Percentiles rank a stretch among this genome's conserved stretches.
phyloP scores from a whole-genome alignment of 2,329 filamentous ascomycete genomes.

The Pseudocercospora macadamiae region DNA sequence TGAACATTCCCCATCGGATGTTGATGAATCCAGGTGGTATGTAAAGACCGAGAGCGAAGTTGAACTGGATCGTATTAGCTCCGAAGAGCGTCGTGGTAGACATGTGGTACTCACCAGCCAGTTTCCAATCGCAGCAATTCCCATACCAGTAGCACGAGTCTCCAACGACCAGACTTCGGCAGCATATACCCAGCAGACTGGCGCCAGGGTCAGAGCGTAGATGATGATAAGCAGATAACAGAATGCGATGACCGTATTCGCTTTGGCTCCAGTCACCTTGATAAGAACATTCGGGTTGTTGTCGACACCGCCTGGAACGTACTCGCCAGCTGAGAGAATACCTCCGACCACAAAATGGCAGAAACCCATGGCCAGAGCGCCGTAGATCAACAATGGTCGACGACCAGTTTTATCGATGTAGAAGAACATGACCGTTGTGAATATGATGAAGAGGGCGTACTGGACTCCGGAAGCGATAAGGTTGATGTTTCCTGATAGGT shows the following conservation, averaged over 20 bases:
- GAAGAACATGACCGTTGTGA: conserved; percentile 45
- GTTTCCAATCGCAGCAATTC: conserved; percentile 58
- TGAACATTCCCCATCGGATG: conserved; percentile 59
- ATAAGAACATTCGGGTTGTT: conserved; percentile 59
- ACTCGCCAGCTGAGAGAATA: conserved; percentile 46
- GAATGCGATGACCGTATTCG: conserved; percentile 67
- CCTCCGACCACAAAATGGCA: conserved; percentile 81
- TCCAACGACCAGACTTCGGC: conserved; percentile 66
- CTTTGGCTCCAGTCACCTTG: conserved; percentile 54
- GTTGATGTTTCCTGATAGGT: conserved; percentile 56
- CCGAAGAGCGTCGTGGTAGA: neutral
- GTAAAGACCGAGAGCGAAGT: conserved; percentile 63
- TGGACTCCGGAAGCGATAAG: conserved; percentile 45
- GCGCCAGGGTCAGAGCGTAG: conserved; percentile 66
- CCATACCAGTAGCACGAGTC: conserved; percentile 63
- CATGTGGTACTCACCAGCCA: conserved; percentile 36
- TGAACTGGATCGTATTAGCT: conserved; percentile 44
- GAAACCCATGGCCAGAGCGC: conserved; percentile 78
- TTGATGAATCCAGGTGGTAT: conserved; percentile 62
- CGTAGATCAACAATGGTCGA: conserved; percentile 60
- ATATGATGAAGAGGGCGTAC: conserved; percentile 48
- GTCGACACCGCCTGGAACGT: conserved; percentile 49
- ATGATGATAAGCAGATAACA: conserved; percentile 66
- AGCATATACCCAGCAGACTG: conserved; percentile 67
- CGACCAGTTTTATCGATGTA: conserved; percentile 48